Base-by-base conservation (phyloP, 139 green algal species). In the Raphidocelis subcapitata region DNA sequence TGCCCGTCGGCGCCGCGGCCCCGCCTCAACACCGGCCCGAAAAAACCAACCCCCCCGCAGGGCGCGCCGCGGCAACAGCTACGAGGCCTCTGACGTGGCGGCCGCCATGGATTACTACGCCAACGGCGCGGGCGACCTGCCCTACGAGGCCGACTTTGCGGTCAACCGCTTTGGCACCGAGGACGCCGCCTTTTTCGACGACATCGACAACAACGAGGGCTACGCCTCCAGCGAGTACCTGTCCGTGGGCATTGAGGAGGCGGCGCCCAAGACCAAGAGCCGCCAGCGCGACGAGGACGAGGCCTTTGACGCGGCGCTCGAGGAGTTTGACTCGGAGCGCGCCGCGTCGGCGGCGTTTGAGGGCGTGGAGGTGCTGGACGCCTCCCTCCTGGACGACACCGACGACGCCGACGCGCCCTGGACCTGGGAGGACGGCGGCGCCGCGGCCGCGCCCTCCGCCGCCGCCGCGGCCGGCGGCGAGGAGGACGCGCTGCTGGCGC, bases 201-300 rank as follows among this genome's bases (percentile, higher is more conserved):
- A 76, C 41, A 60, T 76, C 20, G 70, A 76, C 61, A 76, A 76
- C 70, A 76, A 70, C 47, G 72, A 72, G 63, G 72, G 47, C 32
- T 77, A 77, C 33, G 62, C 65, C 36, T 60, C 41, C 23, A 46
- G 65, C 52, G 62, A 78, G 29, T 72, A 78, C 56, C 8, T 49
- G 29, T 31, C 20, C 31, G 28, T 24, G 3, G 72, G 72, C 49
- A 72, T 78, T 41, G 59, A 62, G 3, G 72, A 78, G 72, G 72
- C 72, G 14, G 72, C 72, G n/a, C 72, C 72, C 33, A 78, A 78
- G 72, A 62, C 69, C 26, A 72, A 72, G 62, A 23, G 60, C 28
- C 47, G 37, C 33, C 62, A 51, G 29, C 47, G 69, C 28, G 72
- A 72, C 46, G 72, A 65, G 29, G 60, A 67, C 60, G n/a, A 67